Conservation (phyloP, 1,284 basidiomycete species). For the Somion occarium region DNA sequence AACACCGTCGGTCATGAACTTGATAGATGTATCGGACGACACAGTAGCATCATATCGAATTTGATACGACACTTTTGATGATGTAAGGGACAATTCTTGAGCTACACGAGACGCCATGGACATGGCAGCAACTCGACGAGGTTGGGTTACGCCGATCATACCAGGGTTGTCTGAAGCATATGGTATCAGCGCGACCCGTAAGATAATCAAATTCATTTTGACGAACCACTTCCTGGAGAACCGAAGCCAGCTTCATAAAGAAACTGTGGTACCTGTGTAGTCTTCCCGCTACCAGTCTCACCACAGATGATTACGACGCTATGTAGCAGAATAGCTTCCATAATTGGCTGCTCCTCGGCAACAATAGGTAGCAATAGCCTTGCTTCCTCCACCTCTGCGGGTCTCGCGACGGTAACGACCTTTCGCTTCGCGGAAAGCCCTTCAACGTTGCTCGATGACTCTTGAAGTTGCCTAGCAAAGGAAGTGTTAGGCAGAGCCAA, state of each 20-base stretch:
- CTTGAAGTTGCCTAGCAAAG: slow-evolving; percentile 50
- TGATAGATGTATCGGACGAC: slow-evolving; percentile 86
- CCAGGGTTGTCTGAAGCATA: slow-evolving; percentile 80
- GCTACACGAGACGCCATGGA: slow-evolving; percentile 93
- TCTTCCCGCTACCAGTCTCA: slow-evolving; percentile 97
- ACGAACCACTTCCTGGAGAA: slow-evolving; percentile 68
- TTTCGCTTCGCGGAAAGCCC: slow-evolving; percentile 25
- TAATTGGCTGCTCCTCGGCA: slow-evolving; percentile 90
- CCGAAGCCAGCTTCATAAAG: slow-evolving; percentile 95
- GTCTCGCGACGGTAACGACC: slow-evolving; percentile 63
- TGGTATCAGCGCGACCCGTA: background rate
- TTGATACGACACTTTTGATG: slow-evolving; percentile 88
- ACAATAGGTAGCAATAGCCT: slow-evolving; percentile 86
- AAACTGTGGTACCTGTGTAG: slow-evolving; percentile 96
- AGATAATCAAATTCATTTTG: slow-evolving; percentile 8
- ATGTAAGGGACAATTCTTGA: slow-evolving; percentile 79
- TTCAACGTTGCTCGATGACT: slow-evolving; percentile 21
- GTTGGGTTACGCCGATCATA: slow-evolving; percentile 98
- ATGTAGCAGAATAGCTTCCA: slow-evolving; percentile 88
- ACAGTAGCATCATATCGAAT: slow-evolving; percentile 97
- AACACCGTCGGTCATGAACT: slow-evolving; percentile 99
- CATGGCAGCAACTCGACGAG: slow-evolving; percentile 94
- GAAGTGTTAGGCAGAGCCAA: slow-evolving; percentile 57
- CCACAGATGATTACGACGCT: slow-evolving; percentile 74
- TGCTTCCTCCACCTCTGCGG: slow-evolving; percentile 72